Evolutionary conservation across 768 basidiomycete species (phyloP).

Genomic region (Tylopilus subfusipes): DNA sequence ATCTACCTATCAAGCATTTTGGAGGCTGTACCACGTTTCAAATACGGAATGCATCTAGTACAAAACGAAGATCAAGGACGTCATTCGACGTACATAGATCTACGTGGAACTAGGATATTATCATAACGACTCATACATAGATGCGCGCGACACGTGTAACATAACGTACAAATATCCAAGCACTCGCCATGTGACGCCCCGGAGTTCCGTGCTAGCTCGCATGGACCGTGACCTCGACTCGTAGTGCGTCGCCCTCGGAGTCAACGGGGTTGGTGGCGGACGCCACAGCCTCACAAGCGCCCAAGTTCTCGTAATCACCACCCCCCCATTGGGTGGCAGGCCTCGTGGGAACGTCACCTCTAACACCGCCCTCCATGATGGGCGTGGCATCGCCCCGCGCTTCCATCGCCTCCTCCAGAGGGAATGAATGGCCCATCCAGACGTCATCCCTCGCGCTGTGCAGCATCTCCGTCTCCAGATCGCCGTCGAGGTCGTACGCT

Average conservation of each 20-base stretch:
- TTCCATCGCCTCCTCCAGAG: constrained; percentile 8
- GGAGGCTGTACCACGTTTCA: background rate
- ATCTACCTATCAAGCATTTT: background rate
- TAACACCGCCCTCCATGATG: constrained; percentile 10
- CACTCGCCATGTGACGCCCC: background rate
- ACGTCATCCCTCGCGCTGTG: constrained; percentile 21
- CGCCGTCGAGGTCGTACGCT: constrained; percentile 28
- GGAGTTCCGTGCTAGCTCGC: too few relatives aligned
- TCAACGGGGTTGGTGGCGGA: background rate
- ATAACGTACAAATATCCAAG: background rate
- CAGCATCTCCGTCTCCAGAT: constrained; percentile 25
- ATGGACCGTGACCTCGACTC: too few relatives aligned
- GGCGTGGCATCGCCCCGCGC: background rate
- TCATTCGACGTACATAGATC: background rate
- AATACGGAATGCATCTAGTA: background rate
- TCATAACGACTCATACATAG: background rate
- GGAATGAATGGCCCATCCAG: constrained; percentile 10
- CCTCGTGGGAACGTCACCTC: background rate
- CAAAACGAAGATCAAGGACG: background rate
- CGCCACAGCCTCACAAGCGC: background rate
- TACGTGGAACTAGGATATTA: background rate
- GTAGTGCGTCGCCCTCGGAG: background rate
- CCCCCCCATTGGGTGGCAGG: background rate
- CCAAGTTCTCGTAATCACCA: constrained; percentile 12
- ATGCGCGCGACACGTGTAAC: background rate